These are phyloP conservation scores for Harringtonia lauricola DNA, from an alignment of 2,329 filamentous ascomycete species.

Conservation along the genomic window DNA sequence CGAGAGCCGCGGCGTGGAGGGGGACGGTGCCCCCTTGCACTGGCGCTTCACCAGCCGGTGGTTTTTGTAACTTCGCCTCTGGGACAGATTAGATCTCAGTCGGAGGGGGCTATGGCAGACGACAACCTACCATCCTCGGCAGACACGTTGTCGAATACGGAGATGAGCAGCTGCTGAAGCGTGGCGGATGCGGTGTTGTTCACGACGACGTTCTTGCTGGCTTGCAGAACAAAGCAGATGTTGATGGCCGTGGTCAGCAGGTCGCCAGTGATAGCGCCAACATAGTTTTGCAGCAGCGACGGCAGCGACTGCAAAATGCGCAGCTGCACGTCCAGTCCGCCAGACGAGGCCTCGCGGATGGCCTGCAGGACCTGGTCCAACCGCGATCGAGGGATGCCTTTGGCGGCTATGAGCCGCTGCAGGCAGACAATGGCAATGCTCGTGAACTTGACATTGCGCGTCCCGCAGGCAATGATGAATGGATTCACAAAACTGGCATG, in stretches of 20 bases:
- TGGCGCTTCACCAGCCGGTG: slow-evolving; percentile 55
- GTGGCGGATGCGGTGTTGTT: slow-evolving; percentile 96
- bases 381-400: slow-evolving; percentile 66
- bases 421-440: slow-evolving; percentile 79
- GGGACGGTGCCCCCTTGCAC: slow-evolving; percentile 52
- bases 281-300: slow-evolving; percentile 82
- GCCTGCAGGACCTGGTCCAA: slow-evolving; percentile 82
- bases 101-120: neutral
- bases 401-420: slow-evolving; percentile 75
- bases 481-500: slow-evolving; percentile 80
- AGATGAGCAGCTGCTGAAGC: slow-evolving; percentile 82
- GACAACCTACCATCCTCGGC: slow-evolving; percentile 59
- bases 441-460: slow-evolving; percentile 83
- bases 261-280: slow-evolving; percentile 67
- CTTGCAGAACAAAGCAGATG: slow-evolving; percentile 84
- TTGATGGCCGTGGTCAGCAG: slow-evolving; percentile 74
- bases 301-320: slow-evolving; percentile 92
- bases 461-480: slow-evolving; percentile 85
- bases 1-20: slow-evolving; percentile 66
- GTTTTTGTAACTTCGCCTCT: slow-evolving; percentile 28
- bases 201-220: slow-evolving; percentile 84
- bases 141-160: slow-evolving; percentile 85
- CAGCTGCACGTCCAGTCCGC: slow-evolving; percentile 79
- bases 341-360: slow-evolving; percentile 72
- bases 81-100: neutral